Evolutionary conservation across 495 filamentous ascomycete species (phyloP), one percentile per base, ranked within the genome.

Genomic region (Oidiodendron maius): DNA sequence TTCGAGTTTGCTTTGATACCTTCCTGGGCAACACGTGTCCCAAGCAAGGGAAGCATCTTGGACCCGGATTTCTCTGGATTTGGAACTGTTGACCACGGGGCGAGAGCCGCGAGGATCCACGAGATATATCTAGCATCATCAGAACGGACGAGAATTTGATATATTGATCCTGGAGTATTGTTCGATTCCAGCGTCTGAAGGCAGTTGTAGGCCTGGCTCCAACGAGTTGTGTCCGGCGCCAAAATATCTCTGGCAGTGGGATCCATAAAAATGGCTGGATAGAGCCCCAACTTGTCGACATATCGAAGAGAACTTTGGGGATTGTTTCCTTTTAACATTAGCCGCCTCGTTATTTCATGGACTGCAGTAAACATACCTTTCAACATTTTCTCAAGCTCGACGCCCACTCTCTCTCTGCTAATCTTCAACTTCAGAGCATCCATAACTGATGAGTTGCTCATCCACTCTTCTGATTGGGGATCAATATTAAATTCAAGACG

Each of bases 331-430:
- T 40, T 8, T 17, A 32, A 26, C 25, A 30, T 59, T 46, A 52
- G 42, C 41, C 24, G 37, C 25, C 10, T 38, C 46, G 9, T n/a
- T 28, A 40, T 41, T 21, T 39, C 17, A 3, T 24, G 32, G 30
- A 34, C 52, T 30, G 50, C n/a, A 11, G 26, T 23, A 8, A 11
- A 49, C 41, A 22, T 40, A 84, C 87, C 87, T 62, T 76, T 83
- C 22, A 98, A 71, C 86, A 95, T 95, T 67, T 97, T 97, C 51
- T 87, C 83, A 5, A 95, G 35, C 62, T 99, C 93, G 3, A 79
- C 71, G 1, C 87, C 84, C 2, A 97, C 76, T 39, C 93, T 72
- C 62, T 99, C 93, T 24, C 90, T 79, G 55, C 86, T 96, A 46
- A 99, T 97, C 64, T 99, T 99, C 3, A 85, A 60, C 51, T 73